phyloP scores from a whole-genome alignment of 2,329 filamentous ascomycete species.

The Exophiala lecanii-corni region DNA sequence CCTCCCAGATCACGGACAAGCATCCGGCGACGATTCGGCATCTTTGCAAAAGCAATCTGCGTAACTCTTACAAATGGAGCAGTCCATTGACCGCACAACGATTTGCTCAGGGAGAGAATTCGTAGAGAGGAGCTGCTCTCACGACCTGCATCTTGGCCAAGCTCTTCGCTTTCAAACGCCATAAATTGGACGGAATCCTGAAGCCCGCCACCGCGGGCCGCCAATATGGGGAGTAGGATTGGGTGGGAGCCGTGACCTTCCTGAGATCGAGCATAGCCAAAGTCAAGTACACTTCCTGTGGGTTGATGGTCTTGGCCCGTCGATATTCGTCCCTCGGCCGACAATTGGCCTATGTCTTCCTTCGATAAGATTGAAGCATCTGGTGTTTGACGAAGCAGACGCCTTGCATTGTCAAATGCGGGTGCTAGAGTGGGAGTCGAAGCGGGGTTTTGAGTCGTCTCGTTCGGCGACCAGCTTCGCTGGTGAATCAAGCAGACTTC shows the following conservation, averaged over 20 bases:
- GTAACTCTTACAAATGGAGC: constrained; percentile 9
- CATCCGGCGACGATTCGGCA: constrained; percentile 5
- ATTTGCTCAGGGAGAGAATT: constrained; percentile 5
- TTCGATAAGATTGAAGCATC: constrained; percentile 8
- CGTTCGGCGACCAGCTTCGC: neutral
- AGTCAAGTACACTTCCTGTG: constrained; percentile 6
- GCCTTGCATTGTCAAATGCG: neutral
- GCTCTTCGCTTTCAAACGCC: constrained; percentile 3
- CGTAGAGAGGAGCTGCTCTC: neutral
- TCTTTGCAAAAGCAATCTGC: constrained; percentile 5
- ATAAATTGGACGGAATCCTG: constrained; percentile 8
- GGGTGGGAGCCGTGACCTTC: neutral
- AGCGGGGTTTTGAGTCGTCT: neutral
- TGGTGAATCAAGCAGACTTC: neutral
- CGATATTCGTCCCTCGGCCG: neutral
- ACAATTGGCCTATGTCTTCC: neutral
- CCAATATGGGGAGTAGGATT: constrained; percentile 3
- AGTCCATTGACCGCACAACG: constrained; percentile 1
- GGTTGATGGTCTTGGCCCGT: neutral
- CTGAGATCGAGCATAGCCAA: constrained; percentile 10
- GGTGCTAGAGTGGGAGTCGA: neutral
- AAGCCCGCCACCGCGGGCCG: constrained; percentile 4
- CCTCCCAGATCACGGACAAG: constrained; percentile 16
- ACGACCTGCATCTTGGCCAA: neutral
- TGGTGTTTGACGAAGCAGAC: neutral